Evolutionary conservation across 2,329 filamentous ascomycete genomes (phyloP), one percentile per base, ranked within the genome.

Genomic region (Zymoseptoria ardabiliae): DNA sequence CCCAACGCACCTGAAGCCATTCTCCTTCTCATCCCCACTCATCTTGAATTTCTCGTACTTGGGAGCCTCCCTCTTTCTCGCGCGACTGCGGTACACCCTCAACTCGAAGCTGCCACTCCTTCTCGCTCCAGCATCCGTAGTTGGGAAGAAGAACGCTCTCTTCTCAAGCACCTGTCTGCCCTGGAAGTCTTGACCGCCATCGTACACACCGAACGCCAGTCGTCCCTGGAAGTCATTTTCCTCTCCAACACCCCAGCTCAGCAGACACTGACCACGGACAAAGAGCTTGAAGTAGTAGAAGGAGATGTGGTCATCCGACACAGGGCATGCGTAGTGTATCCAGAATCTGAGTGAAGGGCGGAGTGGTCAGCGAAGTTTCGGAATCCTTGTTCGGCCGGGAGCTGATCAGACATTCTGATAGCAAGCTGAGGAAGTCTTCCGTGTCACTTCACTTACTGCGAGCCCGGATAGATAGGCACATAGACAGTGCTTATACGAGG

Each of bases 201-300:
- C 71, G 57, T 73, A 78, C 6, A 80, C 63, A 3, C 70, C 76
- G 65, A 77, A 80, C 69, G 78, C 74, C 0, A 73, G 74, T 63
- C 77, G 78, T 0, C 79, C 78, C 19, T 66, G 69, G 72, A 73
- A 80, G 3, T 65, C 66, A 11, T 80, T 71, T 17, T 75, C 69
- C 54, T 72, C 73, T 2, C 76, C 77, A 1, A 72, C 72, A 2
- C 74, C 73, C 78, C 78, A 81, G 60, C 69, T 78, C 9, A 77
- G 67, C 13, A 78, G 63, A 28, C 71, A 70, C 23, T 65, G 65
- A 17, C 70, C 72, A 41, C 76, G 71, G 61, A 78, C 67, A 62
- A 74, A 74, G 28, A 80, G 67, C 65, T 80, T 80, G 73, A 80
- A 80, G 60, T 78, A 73, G 59, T 75, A 78, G 61, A 65, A 71